Evolutionary conservation across 2,329 filamentous ascomycete genomes (phyloP), one percentile per base, ranked within the genome.

Genomic region (Nannizzia gypsea): DNA sequence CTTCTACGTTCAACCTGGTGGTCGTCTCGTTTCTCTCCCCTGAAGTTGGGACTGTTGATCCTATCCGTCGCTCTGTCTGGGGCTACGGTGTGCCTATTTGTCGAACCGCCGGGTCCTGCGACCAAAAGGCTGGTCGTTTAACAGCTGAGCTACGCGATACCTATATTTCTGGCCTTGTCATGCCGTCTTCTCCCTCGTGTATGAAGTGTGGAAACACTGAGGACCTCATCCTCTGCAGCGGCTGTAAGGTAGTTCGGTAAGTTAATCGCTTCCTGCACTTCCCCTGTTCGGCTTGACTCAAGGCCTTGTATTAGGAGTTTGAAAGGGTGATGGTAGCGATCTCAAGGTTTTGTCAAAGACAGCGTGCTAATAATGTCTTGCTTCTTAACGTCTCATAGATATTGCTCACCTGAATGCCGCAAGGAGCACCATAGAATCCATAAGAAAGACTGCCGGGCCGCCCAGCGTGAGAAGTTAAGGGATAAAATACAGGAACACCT

Each of bases 51-150:
- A 50, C 57, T 8, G 24, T 24, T 13, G 26, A 44, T 6, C 42
- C 42, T 15, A 44, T 54, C 42, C 57, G 46, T 22, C 42, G 42
- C 11, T 54, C 42, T 6, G 46, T 59, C 28, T 59, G 57, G 57
- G 28, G 46, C n/a, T 59, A 52, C 22, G 34, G 42, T 54, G 57
- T 59, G 40, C 57, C 57, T 24, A 59, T 59, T 24, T 59, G 57
- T 11, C n/a, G 57, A 4, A 42, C 57, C 3, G 57, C 46, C 6
- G 57, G 57, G 6, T 22, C n/a, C 20, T 59, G 57, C 26, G 46
- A 59, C 40, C 42, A 59, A 28, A 59, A 59, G 13, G 57, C 42
- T 36, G 57, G 31, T 3, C 26, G 36, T 11, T 26, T 59, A n/a
- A 38, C 40, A 31, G 24, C 36, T 11, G 56, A 58, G 11, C 17